These are phyloP conservation scores for Pseudomassariella vexata DNA, from an alignment of 2,329 filamentous ascomycete species.

Conservation along the genomic window DNA sequence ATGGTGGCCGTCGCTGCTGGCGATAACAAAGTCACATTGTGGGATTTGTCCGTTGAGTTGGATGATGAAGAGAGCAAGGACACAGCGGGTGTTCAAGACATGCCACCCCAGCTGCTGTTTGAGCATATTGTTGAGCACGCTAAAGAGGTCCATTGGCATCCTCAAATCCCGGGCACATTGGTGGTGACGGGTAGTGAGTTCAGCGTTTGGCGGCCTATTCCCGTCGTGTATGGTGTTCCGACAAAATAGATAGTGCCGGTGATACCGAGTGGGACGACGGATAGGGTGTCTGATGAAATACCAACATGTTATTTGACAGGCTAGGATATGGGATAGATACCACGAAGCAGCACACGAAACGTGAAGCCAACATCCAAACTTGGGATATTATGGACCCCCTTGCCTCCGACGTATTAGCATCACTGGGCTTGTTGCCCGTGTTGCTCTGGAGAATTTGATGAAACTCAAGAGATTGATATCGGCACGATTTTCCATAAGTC, in stretches of 20 bases:
- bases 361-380: too few species aligned
- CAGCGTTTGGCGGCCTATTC: slow-evolving; percentile 79
- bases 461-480: too few species aligned
- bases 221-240: slow-evolving; percentile 50
- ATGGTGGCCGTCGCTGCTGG: slow-evolving; percentile 88
- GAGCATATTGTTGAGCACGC: slow-evolving; percentile 94
- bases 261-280: too few species aligned
- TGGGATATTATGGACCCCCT: too few species aligned
- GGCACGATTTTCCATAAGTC: too few species aligned
- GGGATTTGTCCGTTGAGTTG: slow-evolving; percentile 94
- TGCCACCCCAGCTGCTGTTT: slow-evolving; percentile 91
- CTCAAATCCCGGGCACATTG: slow-evolving; percentile 84
- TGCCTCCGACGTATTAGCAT: too few species aligned
- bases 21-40: slow-evolving; percentile 90
- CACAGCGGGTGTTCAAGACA: slow-evolving; percentile 78
- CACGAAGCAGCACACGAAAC: too few species aligned
- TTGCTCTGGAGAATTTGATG: too few species aligned
- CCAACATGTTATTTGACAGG: too few species aligned
- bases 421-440: too few species aligned
- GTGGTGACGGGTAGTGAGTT: slow-evolving; percentile 91
- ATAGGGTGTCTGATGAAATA: too few species aligned
- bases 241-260: slow-evolving; percentile 24
- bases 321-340: too few species aligned
- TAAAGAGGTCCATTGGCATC: slow-evolving; percentile 97
- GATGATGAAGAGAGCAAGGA: slow-evolving; percentile 96